Conservation (phyloP, 2,329 filamentous ascomycete species). For the Verticillium nonalfalfae region DNA sequence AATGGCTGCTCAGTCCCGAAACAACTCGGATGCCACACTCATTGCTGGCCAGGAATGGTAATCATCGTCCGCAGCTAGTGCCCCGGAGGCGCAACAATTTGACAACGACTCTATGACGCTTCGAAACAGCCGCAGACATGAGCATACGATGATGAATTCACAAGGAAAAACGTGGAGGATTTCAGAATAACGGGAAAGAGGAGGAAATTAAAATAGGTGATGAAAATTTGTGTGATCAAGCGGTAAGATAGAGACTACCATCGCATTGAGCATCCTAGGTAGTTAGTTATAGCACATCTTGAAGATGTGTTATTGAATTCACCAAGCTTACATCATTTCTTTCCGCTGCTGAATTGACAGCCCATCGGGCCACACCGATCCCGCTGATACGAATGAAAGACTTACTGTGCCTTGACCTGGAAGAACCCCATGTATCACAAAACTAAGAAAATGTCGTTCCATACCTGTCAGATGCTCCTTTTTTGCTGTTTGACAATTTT, state of each 20-base stretch:
- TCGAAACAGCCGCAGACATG: neutral
- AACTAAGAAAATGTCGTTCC: no score
- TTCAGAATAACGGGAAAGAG: neutral
- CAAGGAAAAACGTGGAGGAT: neutral
- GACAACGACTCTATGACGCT: neutral
- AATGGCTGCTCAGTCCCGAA: neutral
- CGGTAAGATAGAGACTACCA: neutral
- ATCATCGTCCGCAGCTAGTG: neutral
- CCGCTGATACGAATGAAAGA: no score
- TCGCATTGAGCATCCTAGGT: neutral
- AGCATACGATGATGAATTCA: neutral
- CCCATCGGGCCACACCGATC: no score
- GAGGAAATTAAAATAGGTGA: neutral
- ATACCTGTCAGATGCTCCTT: no score
- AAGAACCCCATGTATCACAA: no score
- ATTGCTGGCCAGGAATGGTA: neutral
- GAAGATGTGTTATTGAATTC: neutral
- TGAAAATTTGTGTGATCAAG: neutral
- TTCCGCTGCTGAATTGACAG: neutral
- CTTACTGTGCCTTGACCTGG: no score
- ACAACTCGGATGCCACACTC: neutral
- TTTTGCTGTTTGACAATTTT: no score
- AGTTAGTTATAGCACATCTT: neutral
- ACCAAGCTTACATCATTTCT: neutral
- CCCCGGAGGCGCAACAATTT: neutral